A percentile compares a stretch with the other conserved stretches of the same genome.
Evolutionary conservation across 1,284 basidiomycete species (phyloP).

Genomic region (Coniophora puteana): DNA sequence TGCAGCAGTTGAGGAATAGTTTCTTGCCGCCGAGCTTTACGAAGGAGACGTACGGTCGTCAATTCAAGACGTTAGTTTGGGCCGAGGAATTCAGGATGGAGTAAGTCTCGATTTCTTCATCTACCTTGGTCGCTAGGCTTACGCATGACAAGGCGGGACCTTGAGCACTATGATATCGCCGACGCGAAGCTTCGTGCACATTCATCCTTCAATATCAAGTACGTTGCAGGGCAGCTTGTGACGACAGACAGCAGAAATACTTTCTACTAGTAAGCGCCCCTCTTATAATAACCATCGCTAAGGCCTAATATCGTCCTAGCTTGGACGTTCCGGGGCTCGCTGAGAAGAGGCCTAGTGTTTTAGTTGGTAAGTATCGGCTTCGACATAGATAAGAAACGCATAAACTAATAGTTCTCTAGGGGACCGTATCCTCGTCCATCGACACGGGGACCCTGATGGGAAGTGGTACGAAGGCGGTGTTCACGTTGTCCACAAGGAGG

Average conservation of each 20-base stretch:
- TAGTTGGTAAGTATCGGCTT: constrained; percentile 43
- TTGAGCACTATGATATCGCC: constrained; percentile 53
- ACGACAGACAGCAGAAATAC: constrained; percentile 4
- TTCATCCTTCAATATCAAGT: background rate
- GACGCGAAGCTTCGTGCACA: constrained; percentile 33
- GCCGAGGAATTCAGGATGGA: constrained; percentile 55
- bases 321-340: constrained; percentile 58
- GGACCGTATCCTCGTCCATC: constrained; percentile 51
- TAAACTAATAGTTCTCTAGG: constrained; percentile 28
- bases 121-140: constrained; percentile 2
- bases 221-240: background rate
- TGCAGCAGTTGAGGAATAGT: constrained; percentile 22
- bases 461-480: constrained; percentile 58
- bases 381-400: background rate
- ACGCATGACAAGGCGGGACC: constrained; percentile 40
- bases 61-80: constrained; percentile 54
- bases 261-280: constrained; percentile 45
- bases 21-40: constrained; percentile 39
- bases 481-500: constrained; percentile 43
- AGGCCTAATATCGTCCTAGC: constrained; percentile 26
- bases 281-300: background rate
- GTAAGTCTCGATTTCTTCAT: constrained; percentile 38
- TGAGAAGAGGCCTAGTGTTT: constrained; percentile 61
- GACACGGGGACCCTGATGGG: constrained; percentile 28
- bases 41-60: constrained; percentile 36